Conservation (phyloP, 306 rosid species). For the Pyrus communis region DNA sequence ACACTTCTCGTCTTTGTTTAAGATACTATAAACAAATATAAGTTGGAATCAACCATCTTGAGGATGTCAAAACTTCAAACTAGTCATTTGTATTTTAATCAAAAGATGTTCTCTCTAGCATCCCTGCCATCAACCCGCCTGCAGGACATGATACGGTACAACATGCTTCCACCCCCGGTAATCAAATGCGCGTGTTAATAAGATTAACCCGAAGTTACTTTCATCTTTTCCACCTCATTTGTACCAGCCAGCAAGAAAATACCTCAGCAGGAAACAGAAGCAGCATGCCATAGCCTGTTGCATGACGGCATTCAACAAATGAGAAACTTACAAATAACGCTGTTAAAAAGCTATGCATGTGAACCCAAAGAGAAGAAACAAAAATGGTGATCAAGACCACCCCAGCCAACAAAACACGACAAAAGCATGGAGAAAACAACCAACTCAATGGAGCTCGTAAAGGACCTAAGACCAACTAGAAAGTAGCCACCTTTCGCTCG, state of each 20-base stretch:
- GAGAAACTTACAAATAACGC: neutral
- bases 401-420: neutral
- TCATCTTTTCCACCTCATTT: constrained; percentile 39
- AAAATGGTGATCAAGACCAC: neutral
- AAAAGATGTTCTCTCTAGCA: neutral
- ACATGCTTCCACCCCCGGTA: neutral
- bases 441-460: neutral
- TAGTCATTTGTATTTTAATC: neutral
- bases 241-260: constrained; percentile 93
- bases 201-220: neutral
- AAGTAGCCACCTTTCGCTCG: neutral
- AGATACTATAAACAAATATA: neutral
- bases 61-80: constrained; percentile 5
- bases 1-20: neutral
- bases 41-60: neutral
- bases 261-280: constrained; percentile 81
- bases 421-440: neutral
- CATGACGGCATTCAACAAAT: neutral
- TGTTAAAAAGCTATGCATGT: neutral
- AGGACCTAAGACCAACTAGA: neutral
- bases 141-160: neutral
- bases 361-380: neutral
- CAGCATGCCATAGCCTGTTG: constrained; percentile 70
- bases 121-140: neutral
- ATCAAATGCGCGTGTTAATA: neutral